A percentile compares a stretch with the other conserved stretches of the same genome.
phyloP scores from a whole-genome alignment of 2,329 filamentous ascomycete genomes.

The Pseudocercospora vitis region DNA sequence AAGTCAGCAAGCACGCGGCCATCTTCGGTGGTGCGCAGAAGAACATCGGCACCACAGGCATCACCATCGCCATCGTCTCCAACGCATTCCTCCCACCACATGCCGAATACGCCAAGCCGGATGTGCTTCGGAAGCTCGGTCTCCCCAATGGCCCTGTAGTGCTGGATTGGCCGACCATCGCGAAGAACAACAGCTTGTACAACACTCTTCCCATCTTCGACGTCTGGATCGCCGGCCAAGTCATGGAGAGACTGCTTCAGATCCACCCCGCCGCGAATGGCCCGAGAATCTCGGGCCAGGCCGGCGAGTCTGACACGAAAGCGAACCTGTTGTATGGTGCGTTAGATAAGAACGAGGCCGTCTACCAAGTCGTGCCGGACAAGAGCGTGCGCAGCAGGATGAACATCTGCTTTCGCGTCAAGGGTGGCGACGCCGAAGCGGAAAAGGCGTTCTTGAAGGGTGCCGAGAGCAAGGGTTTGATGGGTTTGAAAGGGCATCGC shows the following conservation, averaged over 20 bases:
- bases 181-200: constrained; percentile 93
- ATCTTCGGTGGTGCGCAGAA: constrained; percentile 94
- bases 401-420: constrained; percentile 74
- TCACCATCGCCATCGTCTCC: constrained; percentile 82
- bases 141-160: constrained; percentile 78
- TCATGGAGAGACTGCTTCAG: constrained; percentile 72
- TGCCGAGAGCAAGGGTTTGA: constrained; percentile 66
- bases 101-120: constrained; percentile 63
- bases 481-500: constrained; percentile 85
- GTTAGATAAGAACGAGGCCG: constrained; percentile 69
- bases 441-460: constrained; percentile 80
- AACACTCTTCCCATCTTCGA: constrained; percentile 96
- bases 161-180: constrained; percentile 78
- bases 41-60: constrained; percentile 82
- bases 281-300: constrained; percentile 71
- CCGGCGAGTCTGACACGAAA: constrained; percentile 72
- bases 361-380: constrained; percentile 78
- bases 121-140: constrained; percentile 70
- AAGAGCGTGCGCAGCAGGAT: constrained; percentile 77
- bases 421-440: constrained; percentile 50
- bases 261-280: constrained; percentile 51
- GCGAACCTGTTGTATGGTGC: constrained; percentile 72
- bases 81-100: constrained; percentile 74
- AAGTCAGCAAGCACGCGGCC: constrained; percentile 74
- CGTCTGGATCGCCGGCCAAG: constrained; percentile 85